Evolutionary conservation across 2,329 filamentous ascomycete genomes (phyloP), one percentile per base, ranked within the genome.

Genomic region (Lizonia empirigonia): DNA sequence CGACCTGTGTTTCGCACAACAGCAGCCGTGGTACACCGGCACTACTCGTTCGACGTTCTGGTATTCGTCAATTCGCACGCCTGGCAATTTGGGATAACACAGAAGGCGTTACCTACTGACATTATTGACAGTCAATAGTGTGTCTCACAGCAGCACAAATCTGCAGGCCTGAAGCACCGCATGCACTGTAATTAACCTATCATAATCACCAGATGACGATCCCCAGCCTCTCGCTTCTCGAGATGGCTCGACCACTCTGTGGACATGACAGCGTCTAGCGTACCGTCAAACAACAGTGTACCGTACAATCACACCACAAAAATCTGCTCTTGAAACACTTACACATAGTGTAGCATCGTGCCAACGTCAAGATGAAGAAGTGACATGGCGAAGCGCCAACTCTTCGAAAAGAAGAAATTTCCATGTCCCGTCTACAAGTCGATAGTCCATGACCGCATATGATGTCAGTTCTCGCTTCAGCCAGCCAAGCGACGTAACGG

Each of bases 251-350:
- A 24, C 19, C 36, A 9, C 23, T 41, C 26, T 27, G 32, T 37
- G 33, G 42, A 47, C 30, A 41, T 47, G 37, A 46, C 42, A 52
- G 42, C 36, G 16, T 24, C 32, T 52, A 47, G 49, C 34, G 42
- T 40, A 41, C 48, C 48, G 32, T 20, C 15, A 20, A 45, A 15
- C 35, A 40, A 8, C 30, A n/a, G 34, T 12, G 47, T 39, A 50
- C 39, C 47, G 41, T 12, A 27, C 40, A 52, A 29, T 15, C 34
- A 8, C 23, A 15, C 27, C 15, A 12, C 13, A 16, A 26, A 52
- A 46, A 52, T 42, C 42, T 52, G 44, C 33, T 46, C 35, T 15
- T 27, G 20, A 33, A 47, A 20, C 19, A 46, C 42, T 51, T 37
- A 15, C 24, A 27, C 27, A 15, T 47, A 47, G 42, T 34, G 49